Conservation (phyloP, 768 basidiomycete genomes). For the Dioszegia hungarica region DNA sequence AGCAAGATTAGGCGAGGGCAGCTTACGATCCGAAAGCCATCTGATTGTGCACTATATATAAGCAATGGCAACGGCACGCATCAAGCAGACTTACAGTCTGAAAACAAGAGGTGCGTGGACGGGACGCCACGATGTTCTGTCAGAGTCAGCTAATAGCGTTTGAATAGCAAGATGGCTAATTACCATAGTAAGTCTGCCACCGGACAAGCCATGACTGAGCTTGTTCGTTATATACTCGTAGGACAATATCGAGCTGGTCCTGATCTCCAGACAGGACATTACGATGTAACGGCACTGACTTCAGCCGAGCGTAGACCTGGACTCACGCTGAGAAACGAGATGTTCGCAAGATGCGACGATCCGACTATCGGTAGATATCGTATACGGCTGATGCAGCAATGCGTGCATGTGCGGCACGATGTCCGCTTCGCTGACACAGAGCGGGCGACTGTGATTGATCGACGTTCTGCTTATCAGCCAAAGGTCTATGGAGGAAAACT, state of each 20-base stretch:
- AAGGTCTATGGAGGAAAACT: neutral
- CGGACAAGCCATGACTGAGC: constrained; percentile 7
- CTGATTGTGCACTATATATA: neutral
- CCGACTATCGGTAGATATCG: constrained; percentile 10
- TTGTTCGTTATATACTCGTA: constrained; percentile 13
- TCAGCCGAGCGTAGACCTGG: neutral
- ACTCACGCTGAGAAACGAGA: constrained; percentile 7
- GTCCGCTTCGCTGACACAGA: constrained; percentile 5
- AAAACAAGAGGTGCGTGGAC: constrained; percentile 6
- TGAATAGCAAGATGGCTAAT: too few species aligned
- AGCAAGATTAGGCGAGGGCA: neutral
- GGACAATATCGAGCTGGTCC: constrained; percentile 1
- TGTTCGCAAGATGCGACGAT: constrained; percentile 15
- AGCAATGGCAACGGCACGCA: neutral
- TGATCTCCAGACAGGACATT: neutral
- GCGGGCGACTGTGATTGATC: constrained; percentile 11
- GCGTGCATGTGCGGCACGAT: constrained; percentile 11
- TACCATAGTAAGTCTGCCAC: constrained; percentile 11
- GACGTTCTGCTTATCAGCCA: constrained; percentile 9
- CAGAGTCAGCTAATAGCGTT: too few species aligned
- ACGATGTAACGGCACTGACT: constrained; percentile 8
- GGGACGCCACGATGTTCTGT: constrained; percentile 2
- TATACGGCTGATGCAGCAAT: constrained; percentile 5
- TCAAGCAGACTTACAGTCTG: constrained; percentile 11
- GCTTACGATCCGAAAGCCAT: neutral